phyloP scores from a whole-genome alignment of 1,139 yeast genomes.

The Hyphopichia khmerensis region DNA sequence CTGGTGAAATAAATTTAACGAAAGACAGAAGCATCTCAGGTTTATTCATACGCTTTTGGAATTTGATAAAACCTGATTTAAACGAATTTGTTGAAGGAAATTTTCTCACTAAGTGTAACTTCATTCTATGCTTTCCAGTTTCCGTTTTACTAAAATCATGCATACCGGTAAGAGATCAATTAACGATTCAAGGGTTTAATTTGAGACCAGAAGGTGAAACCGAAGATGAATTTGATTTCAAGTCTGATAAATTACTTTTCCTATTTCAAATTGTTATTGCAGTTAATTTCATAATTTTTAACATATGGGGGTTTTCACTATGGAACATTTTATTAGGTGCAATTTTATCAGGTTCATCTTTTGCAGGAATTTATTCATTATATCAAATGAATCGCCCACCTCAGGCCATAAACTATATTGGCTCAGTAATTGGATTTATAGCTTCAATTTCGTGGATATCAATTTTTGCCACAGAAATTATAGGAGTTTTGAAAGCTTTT shows the following conservation, averaged over 20 bases:
- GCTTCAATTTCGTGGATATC: constrained; percentile 75
- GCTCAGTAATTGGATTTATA: constrained; percentile 60
- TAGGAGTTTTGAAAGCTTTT: constrained; percentile 62
- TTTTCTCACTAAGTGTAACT: constrained; percentile 16
- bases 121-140: constrained; percentile 41
- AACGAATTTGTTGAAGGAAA: constrained; percentile 2
- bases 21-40: neutral
- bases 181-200: constrained; percentile 9
- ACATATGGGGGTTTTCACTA: neutral
- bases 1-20: neutral
- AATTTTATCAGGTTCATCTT: neutral
- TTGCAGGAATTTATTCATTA: neutral
- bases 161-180: constrained; percentile 44
- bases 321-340: neutral
- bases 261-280: constrained; percentile 19
- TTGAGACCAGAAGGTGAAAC: neutral
- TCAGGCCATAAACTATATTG: constrained; percentile 20
- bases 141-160: constrained; percentile 44
- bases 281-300: constrained; percentile 9
- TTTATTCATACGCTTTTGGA: neutral
- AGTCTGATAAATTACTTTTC: constrained; percentile 17
- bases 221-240: constrained; percentile 14
- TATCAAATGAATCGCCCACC: neutral
- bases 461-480: constrained; percentile 72
- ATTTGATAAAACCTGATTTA: constrained; percentile 5